These are phyloP conservation scores for Fraxinus quadrangulata DNA, from an alignment of 257 asterid species.

Conservation along the genomic window DNA sequence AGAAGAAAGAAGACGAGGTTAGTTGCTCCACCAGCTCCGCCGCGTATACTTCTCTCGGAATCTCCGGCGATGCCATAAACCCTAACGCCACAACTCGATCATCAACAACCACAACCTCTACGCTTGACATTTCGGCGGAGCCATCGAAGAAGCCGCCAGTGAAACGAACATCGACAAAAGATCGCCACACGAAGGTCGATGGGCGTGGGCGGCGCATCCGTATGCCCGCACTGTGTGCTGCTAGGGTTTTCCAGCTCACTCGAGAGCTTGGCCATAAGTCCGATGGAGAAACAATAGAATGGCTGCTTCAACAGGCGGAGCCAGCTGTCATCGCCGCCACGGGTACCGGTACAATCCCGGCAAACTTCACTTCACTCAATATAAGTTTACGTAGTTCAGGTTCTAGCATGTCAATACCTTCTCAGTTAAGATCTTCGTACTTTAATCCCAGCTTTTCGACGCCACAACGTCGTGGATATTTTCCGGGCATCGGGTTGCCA, in stretches of 20 bases:
- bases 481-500: slow-evolving; percentile 65
- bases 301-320: slow-evolving; percentile 94
- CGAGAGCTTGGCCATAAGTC: slow-evolving; percentile 94
- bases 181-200: slow-evolving; percentile 89
- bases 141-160: slow-evolving; percentile 71
- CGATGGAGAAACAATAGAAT: slow-evolving; percentile 88
- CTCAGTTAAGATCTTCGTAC: slow-evolving; percentile 76
- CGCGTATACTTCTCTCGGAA: slow-evolving; percentile 42
- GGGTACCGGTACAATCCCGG: slow-evolving; percentile 96
- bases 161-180: slow-evolving; percentile 80
- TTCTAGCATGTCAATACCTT: slow-evolving; percentile 91
- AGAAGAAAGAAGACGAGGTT: slow-evolving; percentile 60
- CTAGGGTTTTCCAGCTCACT: slow-evolving; percentile 95
- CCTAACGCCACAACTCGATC: slow-evolving; percentile 38
- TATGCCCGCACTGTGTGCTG: slow-evolving; percentile 94
- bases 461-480: slow-evolving; percentile 58
- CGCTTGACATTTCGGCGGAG: slow-evolving; percentile 49
- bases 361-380: slow-evolving; percentile 83
- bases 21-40: slow-evolving; percentile 35
- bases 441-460: slow-evolving; percentile 57
- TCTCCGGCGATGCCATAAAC: slow-evolving; percentile 37
- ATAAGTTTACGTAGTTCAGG: slow-evolving; percentile 90
- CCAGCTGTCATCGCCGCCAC: slow-evolving; percentile 94
- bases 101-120: slow-evolving; percentile 28
- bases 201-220: slow-evolving; percentile 95